These are phyloP conservation scores for Ceratorhiza oryzae-sativae DNA, from an alignment of 1,284 basidiomycete species.

Conservation along the genomic window DNA sequence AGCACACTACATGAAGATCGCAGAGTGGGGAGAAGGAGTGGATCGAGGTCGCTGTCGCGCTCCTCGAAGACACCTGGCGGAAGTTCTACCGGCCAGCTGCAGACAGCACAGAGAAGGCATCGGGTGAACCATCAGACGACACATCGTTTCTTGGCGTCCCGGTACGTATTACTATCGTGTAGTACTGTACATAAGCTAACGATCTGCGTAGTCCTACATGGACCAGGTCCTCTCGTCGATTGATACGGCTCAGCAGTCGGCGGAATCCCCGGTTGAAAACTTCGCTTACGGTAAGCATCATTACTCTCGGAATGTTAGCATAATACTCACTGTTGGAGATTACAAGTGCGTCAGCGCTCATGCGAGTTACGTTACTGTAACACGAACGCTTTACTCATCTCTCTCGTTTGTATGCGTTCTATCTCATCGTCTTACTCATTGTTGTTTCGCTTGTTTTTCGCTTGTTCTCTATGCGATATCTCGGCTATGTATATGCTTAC, in stretches of 20 bases:
- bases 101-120: background rate
- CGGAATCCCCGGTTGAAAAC: background rate
- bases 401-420: too few species aligned
- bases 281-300: background rate
- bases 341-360: too few species aligned
- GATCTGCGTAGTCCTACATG: background rate
- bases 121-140: background rate
- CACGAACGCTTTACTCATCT: too few species aligned
- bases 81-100: background rate
- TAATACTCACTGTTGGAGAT: too few species aligned
- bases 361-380: too few species aligned
- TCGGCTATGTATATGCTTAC: too few species aligned
- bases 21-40: background rate
- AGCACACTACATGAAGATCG: background rate
- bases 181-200: background rate
- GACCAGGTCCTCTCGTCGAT: background rate
- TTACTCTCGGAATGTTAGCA: background rate
- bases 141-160: background rate
- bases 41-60: background rate
- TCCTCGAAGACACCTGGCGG: background rate
- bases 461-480: too few species aligned
- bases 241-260: background rate
- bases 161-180: background rate
- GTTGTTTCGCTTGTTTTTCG: too few species aligned
- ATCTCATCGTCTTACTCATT: too few species aligned